These are phyloP conservation scores for Xylariomycetidae sp. DNA, from an alignment of 2,329 filamentous ascomycete genomes.

Conservation along the genomic window DNA sequence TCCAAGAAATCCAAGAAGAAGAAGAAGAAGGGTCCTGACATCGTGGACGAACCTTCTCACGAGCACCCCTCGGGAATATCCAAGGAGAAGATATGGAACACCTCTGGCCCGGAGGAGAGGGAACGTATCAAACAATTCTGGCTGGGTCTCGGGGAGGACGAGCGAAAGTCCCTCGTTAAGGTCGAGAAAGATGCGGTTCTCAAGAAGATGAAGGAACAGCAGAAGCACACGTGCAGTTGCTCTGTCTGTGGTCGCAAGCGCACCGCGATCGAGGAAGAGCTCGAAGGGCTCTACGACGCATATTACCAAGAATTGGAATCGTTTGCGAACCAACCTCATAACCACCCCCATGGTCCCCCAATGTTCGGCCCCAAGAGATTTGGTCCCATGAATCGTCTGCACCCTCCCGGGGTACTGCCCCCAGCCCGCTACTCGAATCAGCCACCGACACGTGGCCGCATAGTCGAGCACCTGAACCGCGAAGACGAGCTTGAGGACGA, in stretches of 20 bases:
- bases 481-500: slow-evolving; percentile 53
- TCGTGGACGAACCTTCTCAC: slow-evolving; percentile 15
- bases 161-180: slow-evolving; percentile 91
- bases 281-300: slow-evolving; percentile 95
- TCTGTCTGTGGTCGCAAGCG: slow-evolving; percentile 95
- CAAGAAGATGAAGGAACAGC: slow-evolving; percentile 99
- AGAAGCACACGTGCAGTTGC: slow-evolving; percentile 98
- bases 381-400: slow-evolving; percentile 46
- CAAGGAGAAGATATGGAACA: slow-evolving; percentile 95
- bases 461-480: slow-evolving; percentile 61
- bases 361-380: slow-evolving; percentile 66
- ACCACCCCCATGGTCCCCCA: slow-evolving; percentile 65
- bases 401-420: slow-evolving; percentile 54
- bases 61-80: slow-evolving; percentile 42
- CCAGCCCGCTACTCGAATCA: slow-evolving; percentile 58
- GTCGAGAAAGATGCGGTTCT: slow-evolving; percentile 98
- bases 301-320: slow-evolving; percentile 98
- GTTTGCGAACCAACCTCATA: slow-evolving; percentile 74
- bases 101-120: slow-evolving; percentile 86
- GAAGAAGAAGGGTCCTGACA: slow-evolving; percentile 54
- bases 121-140: slow-evolving; percentile 98
- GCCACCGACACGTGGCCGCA: slow-evolving; percentile 69
- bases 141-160: slow-evolving; percentile 89
- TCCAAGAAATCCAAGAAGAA: slow-evolving; percentile 64
- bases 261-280: slow-evolving; percentile 94